Evolutionary conservation across 257 asterid genomes (phyloP), one percentile per base, ranked within the genome.

Genomic region (Thymus quinquecostatus): DNA sequence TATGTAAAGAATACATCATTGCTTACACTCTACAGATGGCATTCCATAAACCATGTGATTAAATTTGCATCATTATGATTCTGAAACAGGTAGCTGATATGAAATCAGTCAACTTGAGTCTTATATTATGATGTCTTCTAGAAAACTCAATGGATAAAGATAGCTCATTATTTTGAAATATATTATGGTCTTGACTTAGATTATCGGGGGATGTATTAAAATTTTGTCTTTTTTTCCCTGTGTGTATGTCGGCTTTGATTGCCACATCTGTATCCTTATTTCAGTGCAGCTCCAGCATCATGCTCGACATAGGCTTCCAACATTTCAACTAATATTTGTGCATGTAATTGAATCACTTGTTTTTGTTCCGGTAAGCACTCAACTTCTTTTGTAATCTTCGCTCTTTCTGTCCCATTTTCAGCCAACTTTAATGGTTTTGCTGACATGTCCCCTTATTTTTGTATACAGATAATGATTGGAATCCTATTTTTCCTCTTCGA

Each of bases 231-330:
- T 54, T 14, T 56, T 51, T 49, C 9, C 11, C 40, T 28, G 6
- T 44, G 44, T 10, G 12, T 11, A 30, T 43, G 5, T 62, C 29
- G 61, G 67, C 58, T 67, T 65, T 51, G 68, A 62, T 72, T 80
- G 66, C 32, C 49, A 72, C 48, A 50, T 62, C n/a, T 4, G 58
- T 76, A 73, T 69, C 72, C 70, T 57, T 60, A 68, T 71, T 82
- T 69, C 99, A 95, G 99, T 89, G 73, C 98, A 92, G 92, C 98
- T 95, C 78, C 99, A 95, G 83, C 99, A 95, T 82, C 99, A 95
- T 87, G 99, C 98, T 77, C 97, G 93, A 10, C 98, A 92, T 76
- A 83, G 97, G 83, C 99, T 95, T 84, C 99, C 99, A 74, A 95
- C 99, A 51, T 95, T 95, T 83, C 99, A 95, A 64, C 81, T 95